Base-by-base conservation (phyloP, 768 basidiomycete species). In the Tephrocybe rancida region DNA sequence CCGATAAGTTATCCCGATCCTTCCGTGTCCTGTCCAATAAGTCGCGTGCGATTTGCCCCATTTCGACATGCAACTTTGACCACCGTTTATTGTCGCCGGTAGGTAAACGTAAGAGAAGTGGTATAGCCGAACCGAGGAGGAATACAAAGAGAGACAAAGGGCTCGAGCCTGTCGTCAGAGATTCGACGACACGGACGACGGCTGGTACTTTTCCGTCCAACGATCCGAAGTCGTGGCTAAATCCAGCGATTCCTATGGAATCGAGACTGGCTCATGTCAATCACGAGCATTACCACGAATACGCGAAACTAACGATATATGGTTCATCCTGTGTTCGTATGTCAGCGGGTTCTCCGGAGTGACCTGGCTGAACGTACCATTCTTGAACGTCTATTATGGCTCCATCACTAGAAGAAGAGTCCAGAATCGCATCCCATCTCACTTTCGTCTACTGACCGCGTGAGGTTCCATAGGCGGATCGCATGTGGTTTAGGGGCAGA, bases 241-340 rank as follows among this genome's bases (percentile, higher is more conserved):
- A 86, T 0, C 83, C 82, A 6, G 81, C 82, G 29, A 85, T 79
- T 13, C 84, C 82, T 46, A 86, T 72, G 1, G 71, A 76, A 58
- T 86, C 85, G 3, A 86, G 68, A 10, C 82, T 84, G 27, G n/a
- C 5, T 16, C 11, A 37, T 9, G 35, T 39, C 3, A 38, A 5
- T 26, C 13, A 3, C 8, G 19, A 24, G 7, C 26, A 16, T 27
- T 3, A 16, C 14, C 19, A 26, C 13, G 27, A 22, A 27, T 16
- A 22, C 3, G 19, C 25, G 13, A 21, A 26, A 55, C 75, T 44
- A 60, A 77, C 78, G 80, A 73, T 4, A 80, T 65, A 41, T 67
- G 68, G 59, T 78, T 81, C 77, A 80, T 75, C 77, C 70, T 73
- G 26, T 9, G 13, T 32, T 7, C 9, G 16, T 5, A 38, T 22